Evolutionary conservation across 176 grass and related monocot species (phyloP).

Genomic region (Oryza glumipatula): DNA sequence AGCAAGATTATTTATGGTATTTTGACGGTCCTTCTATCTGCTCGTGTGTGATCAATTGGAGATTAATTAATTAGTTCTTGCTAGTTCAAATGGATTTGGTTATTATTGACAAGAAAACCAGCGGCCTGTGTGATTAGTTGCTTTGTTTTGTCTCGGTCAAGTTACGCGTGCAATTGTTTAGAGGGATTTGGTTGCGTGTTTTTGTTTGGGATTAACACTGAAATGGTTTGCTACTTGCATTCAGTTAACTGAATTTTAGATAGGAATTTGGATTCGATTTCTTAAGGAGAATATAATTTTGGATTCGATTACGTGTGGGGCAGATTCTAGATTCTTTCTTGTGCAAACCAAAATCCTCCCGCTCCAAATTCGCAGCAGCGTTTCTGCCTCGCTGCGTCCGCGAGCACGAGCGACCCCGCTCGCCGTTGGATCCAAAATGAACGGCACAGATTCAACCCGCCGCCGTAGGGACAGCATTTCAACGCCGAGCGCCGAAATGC

Average conservation of each 20-base stretch:
- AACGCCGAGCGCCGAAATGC: background rate
- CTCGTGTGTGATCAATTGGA: background rate
- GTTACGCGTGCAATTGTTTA: background rate
- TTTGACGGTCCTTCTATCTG: background rate
- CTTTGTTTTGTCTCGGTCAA: background rate
- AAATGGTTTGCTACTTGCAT: too few relatives aligned
- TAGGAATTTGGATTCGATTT: too few relatives aligned
- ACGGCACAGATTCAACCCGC: background rate
- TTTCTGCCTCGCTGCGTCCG: background rate
- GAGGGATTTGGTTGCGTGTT: background rate
- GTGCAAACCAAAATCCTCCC: too few relatives aligned
- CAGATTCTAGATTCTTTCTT: too few relatives aligned
- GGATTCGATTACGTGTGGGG: too few relatives aligned
- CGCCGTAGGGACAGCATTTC: background rate
- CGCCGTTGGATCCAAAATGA: background rate
- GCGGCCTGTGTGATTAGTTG: background rate
- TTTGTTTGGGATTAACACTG: too few relatives aligned
- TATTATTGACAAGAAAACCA: background rate
- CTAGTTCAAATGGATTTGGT: background rate
- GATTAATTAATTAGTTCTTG: background rate
- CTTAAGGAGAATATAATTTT: too few relatives aligned
- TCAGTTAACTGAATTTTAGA: too few relatives aligned
- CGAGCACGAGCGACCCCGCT: background rate
- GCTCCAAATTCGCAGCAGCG: too few relatives aligned
- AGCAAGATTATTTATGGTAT: background rate